Evolutionary conservation across 176 grass and related monocot genomes (phyloP).

Genomic region (Avena eriantha): DNA sequence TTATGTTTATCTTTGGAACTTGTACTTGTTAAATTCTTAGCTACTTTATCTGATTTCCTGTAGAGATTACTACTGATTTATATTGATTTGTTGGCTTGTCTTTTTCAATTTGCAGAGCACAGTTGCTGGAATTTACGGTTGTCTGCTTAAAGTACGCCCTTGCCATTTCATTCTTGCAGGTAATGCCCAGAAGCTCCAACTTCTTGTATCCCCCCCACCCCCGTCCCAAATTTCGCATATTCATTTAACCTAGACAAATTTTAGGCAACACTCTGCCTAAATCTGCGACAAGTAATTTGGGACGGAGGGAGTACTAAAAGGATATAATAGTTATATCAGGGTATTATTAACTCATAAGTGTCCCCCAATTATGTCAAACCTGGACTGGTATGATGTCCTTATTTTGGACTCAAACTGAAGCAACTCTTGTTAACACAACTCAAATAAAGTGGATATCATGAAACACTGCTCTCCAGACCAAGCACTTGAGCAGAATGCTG

Average conservation of each 20-base stretch:
- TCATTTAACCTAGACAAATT: too few relatives aligned
- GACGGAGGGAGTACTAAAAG: background rate
- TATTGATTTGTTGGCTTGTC: constrained; percentile 28
- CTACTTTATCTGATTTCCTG: background rate
- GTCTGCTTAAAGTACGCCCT: background rate
- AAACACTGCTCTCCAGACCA: background rate
- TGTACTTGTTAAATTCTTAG: background rate
- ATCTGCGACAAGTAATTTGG: too few relatives aligned
- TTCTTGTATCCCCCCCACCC: background rate
- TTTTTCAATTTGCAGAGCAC: constrained; percentile 37
- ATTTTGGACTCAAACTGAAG: background rate
- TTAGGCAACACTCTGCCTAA: too few relatives aligned
- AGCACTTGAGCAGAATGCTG: background rate
- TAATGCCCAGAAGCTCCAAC: constrained; percentile 28
- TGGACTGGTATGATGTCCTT: background rate
- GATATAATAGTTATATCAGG: constrained; percentile 1
- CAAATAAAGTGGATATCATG: background rate
- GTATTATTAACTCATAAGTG: background rate
- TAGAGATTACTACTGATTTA: background rate
- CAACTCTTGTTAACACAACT: background rate
- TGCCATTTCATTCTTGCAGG: constrained; percentile 36
- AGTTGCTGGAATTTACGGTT: constrained; percentile 16
- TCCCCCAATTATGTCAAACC: background rate
- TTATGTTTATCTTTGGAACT: background rate
- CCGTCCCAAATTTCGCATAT: too few relatives aligned